Conservation (phyloP, 805 yeast genomes). For the Candida ulmi region DNA sequence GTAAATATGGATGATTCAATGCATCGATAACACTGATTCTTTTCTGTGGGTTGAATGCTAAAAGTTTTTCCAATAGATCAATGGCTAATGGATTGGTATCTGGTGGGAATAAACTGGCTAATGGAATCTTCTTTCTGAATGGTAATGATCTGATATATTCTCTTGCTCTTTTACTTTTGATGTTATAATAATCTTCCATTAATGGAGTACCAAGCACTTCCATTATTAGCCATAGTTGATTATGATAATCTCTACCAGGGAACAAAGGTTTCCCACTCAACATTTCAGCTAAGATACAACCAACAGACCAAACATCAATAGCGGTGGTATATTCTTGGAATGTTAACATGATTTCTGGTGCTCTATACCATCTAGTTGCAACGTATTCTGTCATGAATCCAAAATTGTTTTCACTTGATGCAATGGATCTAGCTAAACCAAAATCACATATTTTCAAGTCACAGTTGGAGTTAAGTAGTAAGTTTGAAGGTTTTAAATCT, state of each 20-base stretch:
- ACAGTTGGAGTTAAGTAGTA: slow-evolving; percentile 62
- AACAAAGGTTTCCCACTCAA: slow-evolving; percentile 53
- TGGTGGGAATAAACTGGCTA: slow-evolving; percentile 43
- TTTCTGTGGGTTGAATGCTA: slow-evolving; percentile 70
- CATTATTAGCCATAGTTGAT: slow-evolving; percentile 61
- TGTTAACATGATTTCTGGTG: slow-evolving; percentile 78
- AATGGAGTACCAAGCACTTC: slow-evolving; percentile 70
- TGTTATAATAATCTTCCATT: slow-evolving; percentile 66
- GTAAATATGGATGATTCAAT: slow-evolving; percentile 65
- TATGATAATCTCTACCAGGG: slow-evolving; percentile 71
- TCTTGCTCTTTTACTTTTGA: slow-evolving; percentile 69
- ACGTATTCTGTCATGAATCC: slow-evolving; percentile 73
- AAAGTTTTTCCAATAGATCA: slow-evolving; percentile 62
- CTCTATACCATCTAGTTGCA: slow-evolving; percentile 82
- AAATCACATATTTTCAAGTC: slow-evolving; percentile 76
- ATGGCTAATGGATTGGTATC: slow-evolving; percentile 41
- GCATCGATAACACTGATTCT: slow-evolving; percentile 74
- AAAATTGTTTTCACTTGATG: slow-evolving; percentile 40
- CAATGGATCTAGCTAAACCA: slow-evolving; percentile 60
- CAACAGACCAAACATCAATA: slow-evolving; percentile 77
- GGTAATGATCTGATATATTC: slow-evolving; percentile 71
- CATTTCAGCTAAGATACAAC: slow-evolving; percentile 73
- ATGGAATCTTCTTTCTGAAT: slow-evolving; percentile 50
- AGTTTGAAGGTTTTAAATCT: slow-evolving; percentile 71
- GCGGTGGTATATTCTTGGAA: slow-evolving; percentile 69